Percentiles rank a stretch among this genome's conserved stretches.
Conservation (phyloP, 768 basidiomycete genomes). For the Udeniomyces megalosporus region DNA sequence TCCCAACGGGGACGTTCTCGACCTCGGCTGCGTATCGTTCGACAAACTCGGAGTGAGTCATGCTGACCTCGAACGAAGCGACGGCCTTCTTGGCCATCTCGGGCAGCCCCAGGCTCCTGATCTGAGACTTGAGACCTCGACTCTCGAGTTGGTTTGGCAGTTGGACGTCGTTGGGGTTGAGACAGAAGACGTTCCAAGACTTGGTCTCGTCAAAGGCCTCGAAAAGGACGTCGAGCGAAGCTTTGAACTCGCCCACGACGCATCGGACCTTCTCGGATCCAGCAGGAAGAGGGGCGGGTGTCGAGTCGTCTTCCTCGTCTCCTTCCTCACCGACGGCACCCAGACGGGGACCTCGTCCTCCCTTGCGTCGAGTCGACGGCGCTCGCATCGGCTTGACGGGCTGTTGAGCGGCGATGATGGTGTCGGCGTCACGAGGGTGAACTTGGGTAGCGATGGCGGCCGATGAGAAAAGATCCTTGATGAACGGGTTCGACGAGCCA, state of each 20-base stretch:
- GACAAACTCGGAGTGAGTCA: conserved; percentile 74
- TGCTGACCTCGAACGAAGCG: conserved; percentile 56
- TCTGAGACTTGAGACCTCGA: conserved; percentile 77
- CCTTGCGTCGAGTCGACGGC: conserved; percentile 59
- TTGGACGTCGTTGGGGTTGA: conserved; percentile 91
- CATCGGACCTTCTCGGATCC: conserved; percentile 37
- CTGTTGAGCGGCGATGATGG: conserved; percentile 87
- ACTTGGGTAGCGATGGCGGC: conserved; percentile 83
- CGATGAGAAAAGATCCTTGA: conserved; percentile 71
- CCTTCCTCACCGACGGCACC: conserved; percentile 25
- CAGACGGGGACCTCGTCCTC: conserved; percentile 34
- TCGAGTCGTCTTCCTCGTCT: conserved; percentile 19
- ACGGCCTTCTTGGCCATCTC: conserved; percentile 56
- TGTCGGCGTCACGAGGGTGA: conserved; percentile 83
- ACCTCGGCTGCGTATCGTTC: conserved; percentile 58
- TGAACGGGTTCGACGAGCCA: conserved; percentile 78
- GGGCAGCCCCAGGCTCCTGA: conserved; percentile 59
- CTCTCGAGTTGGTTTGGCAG: conserved; percentile 88
- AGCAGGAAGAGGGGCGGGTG: conserved; percentile 20
- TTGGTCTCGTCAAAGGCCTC: conserved; percentile 78
- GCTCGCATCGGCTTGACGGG: conserved; percentile 85
- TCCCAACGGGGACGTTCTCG: conserved; percentile 30
- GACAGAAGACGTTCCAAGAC: conserved; percentile 77
- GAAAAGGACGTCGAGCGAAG: conserved; percentile 69
- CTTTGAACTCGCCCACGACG: conserved; percentile 73